Evolutionary conservation across 176 grass and related monocot species (phyloP).

Genomic region (Poa annua): DNA sequence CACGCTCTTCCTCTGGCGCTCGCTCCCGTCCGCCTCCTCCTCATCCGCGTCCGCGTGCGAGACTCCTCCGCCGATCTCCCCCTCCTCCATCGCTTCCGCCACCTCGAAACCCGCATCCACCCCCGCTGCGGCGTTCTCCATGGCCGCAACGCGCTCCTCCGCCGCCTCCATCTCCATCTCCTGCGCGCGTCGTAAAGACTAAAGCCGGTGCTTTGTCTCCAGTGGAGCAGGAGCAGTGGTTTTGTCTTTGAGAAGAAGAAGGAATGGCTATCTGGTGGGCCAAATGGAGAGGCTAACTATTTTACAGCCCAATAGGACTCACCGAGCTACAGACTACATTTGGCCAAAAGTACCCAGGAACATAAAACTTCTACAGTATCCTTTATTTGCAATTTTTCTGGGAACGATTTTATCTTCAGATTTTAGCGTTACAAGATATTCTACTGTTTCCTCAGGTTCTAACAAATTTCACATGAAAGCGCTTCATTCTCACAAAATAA

Average conservation of each 20-base stretch:
- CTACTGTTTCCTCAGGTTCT: too few species aligned
- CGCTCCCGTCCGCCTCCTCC: not conserved
- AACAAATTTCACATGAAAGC: too few species aligned
- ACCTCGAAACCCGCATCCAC: not conserved
- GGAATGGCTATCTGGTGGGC: not conserved
- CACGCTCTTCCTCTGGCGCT: not conserved
- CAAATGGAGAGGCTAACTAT: not conserved
- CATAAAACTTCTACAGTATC: not conserved
- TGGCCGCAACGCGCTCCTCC: not conserved
- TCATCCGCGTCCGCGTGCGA: not conserved
- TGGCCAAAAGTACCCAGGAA: not conserved
- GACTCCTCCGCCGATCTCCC: conserved; percentile 24
- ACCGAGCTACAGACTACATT: not conserved
- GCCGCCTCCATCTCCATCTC: conserved; percentile 28
- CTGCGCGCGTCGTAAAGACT: conserved; percentile 38
- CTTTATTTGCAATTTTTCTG: not conserved
- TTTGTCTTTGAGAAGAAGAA: not conserved
- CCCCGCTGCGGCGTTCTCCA: not conserved
- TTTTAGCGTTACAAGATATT: not conserved
- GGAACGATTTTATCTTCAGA: not conserved
- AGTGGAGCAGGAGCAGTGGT: not conserved
- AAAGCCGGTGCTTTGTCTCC: conserved; percentile 26
- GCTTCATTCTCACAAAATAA: not conserved
- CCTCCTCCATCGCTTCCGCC: conserved; percentile 2
- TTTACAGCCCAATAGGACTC: not conserved